Evolutionary conservation across 306 rosid genomes (phyloP).

Genomic region (Fragaria ananassa): DNA sequence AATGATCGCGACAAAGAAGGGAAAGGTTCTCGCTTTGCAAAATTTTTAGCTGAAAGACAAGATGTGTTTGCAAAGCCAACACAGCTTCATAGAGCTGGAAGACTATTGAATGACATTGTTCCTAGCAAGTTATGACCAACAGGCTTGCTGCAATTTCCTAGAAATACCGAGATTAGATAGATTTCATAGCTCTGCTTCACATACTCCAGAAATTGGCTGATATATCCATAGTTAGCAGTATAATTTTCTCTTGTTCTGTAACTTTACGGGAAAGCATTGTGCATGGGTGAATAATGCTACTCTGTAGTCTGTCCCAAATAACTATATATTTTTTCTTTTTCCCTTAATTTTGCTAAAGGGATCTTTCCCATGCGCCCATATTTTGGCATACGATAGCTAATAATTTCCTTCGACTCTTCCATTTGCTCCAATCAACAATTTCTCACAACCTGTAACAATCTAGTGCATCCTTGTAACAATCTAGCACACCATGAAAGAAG

Average conservation of each 20-base stretch:
- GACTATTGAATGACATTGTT: conserved; percentile 32
- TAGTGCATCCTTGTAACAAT: not conserved
- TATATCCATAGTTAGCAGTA: not conserved
- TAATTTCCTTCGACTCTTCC: not conserved
- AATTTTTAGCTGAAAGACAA: conserved; percentile 71
- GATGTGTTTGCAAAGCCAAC: conserved; percentile 40
- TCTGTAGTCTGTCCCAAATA: not conserved
- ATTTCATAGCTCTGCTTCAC: conserved; percentile 9
- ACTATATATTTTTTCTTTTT: not conserved
- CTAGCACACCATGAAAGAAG: not conserved
- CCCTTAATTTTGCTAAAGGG: no score
- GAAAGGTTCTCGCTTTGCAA: conserved; percentile 77
- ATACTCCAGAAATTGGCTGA: not conserved
- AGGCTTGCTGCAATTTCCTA: conserved; percentile 13
- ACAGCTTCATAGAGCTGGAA: conserved; percentile 35
- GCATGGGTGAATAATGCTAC: not conserved
- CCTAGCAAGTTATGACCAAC: conserved; percentile 68
- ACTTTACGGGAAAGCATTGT: not conserved
- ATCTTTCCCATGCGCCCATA: no score
- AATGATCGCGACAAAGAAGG: conserved; percentile 40
- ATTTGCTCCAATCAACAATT: not conserved
- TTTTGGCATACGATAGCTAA: not conserved
- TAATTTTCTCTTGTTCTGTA: not conserved
- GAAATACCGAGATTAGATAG: not conserved
- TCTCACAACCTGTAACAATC: not conserved